Evolutionary conservation across 352 stramenopile species (phyloP).

Genomic region (Elongisporangium undulatum): DNA sequence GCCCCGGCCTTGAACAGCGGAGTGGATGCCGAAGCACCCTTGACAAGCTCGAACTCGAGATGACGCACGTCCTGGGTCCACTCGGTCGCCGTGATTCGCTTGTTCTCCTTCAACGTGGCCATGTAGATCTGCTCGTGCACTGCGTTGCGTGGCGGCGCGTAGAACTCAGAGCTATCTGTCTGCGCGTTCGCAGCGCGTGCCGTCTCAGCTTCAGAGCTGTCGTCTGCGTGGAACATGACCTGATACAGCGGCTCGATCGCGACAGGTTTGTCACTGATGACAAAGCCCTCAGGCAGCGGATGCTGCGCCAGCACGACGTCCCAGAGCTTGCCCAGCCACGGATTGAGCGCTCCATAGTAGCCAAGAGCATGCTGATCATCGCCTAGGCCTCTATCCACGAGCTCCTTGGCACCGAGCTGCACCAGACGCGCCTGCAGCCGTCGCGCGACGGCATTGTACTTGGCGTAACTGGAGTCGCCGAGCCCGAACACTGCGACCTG

Average conservation of each 20-base stretch:
- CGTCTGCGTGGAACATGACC: slow-evolving; percentile 21
- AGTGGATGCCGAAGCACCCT: not conserved
- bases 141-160: slow-evolving; percentile 39
- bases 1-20: slow-evolving; percentile 55
- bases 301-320: slow-evolving; percentile 36
- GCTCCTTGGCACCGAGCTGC: slow-evolving; percentile 78
- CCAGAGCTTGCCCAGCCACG: slow-evolving; percentile 80
- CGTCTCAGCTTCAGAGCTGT: slow-evolving; percentile 7
- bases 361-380: slow-evolving; percentile 88
- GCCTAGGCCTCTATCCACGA: slow-evolving; percentile 73
- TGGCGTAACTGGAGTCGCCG: slow-evolving; percentile 90
- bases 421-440: slow-evolving; percentile 80
- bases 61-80: slow-evolving; percentile 84
- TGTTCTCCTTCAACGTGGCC: slow-evolving; percentile 58
- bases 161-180: slow-evolving; percentile 44
- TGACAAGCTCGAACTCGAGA: slow-evolving; percentile 35
- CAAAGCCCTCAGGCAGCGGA: slow-evolving; percentile 44
- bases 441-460: slow-evolving; percentile 90
- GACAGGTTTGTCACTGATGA: slow-evolving; percentile 62
- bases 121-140: slow-evolving; percentile 41
- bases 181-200: slow-evolving; percentile 19
- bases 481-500: slow-evolving; percentile 89
- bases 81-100: slow-evolving; percentile 53
- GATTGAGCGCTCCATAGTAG: slow-evolving; percentile 82
- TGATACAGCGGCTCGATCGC: slow-evolving; percentile 45